A percentile compares a stretch with the other conserved stretches of the same genome.
Evolutionary conservation across 805 yeast species (phyloP).

Genomic region (Priceomyces haplophilus): DNA sequence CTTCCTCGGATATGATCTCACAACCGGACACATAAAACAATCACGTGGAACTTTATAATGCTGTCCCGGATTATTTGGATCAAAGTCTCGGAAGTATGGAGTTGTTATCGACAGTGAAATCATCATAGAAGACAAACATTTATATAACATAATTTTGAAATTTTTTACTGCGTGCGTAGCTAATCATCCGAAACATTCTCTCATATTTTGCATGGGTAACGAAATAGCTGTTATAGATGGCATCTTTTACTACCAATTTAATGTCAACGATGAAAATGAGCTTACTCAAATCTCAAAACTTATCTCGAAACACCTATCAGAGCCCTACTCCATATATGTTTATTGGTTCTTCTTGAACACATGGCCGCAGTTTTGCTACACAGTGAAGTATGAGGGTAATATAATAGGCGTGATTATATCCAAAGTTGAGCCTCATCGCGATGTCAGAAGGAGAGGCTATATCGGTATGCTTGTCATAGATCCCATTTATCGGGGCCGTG

Average conservation of each 20-base stretch:
- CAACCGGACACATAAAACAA: no score
- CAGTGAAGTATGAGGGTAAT: constrained; percentile 47
- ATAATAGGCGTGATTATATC: constrained; percentile 85
- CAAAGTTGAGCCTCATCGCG: constrained; percentile 74
- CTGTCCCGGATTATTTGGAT: no score
- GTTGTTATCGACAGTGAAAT: no score
- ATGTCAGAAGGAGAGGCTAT: constrained; percentile 77
- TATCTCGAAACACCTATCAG: constrained; percentile 74
- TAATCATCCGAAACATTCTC: no score
- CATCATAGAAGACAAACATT: no score
- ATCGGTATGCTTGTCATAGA: constrained; percentile 95
- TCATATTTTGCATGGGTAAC: not conserved
- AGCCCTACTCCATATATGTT: constrained; percentile 92
- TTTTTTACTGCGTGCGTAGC: no score
- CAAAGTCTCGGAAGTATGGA: no score
- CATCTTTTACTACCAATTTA: constrained; percentile 21
- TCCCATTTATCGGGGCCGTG: constrained; percentile 64
- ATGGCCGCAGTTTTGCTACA: constrained; percentile 83
- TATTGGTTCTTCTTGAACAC: constrained; percentile 84
- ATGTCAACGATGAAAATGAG: constrained; percentile 31
- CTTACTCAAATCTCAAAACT: constrained; percentile 51
- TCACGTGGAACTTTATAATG: no score
- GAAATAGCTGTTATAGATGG: constrained; percentile 11
- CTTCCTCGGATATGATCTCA: not conserved
- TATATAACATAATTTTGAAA: no score